phyloP scores from a whole-genome alignment of 164 flowering plant genomes.

The Vitis rotundifolia region DNA sequence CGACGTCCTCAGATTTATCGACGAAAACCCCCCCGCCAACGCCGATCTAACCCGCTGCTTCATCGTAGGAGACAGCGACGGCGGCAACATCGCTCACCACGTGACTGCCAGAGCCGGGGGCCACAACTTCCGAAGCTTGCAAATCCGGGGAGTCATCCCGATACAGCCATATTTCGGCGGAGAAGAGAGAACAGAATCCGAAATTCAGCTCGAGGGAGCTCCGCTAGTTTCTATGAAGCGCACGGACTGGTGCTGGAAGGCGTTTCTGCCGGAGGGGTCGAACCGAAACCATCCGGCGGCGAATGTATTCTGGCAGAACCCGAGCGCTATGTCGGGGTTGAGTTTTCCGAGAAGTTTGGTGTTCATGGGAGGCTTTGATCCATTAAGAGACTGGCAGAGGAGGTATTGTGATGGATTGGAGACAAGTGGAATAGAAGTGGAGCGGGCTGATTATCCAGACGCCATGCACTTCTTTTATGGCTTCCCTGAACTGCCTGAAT shows the following conservation, averaged over 20 bases:
- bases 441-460: conserved; percentile 23
- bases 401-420: conserved; percentile 27
- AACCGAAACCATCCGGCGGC: conserved; percentile 37
- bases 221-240: conserved; percentile 10
- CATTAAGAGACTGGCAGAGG: conserved; percentile 30
- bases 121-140: conserved; percentile 1
- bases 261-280: conserved; percentile 37
- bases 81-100: conserved; percentile 31
- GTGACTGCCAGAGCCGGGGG: conserved; percentile 10
- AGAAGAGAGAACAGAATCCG: conserved; percentile 39
- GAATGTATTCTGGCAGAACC: conserved; percentile 24
- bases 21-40: background rate
- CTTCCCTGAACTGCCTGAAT: conserved; percentile 24
- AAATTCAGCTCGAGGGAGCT: conserved; percentile 12
- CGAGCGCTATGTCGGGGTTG: conserved; percentile 13
- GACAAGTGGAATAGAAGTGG: conserved; percentile 17
- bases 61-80: conserved; percentile 33
- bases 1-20: conserved; percentile 23
- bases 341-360: conserved; percentile 24
- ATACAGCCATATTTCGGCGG: conserved; percentile 35
- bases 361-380: conserved; percentile 35
- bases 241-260: conserved; percentile 30
- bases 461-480: conserved; percentile 29
- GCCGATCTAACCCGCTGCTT: conserved; percentile 16
- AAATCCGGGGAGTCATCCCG: conserved; percentile 10